Evolutionary conservation across 169 alveolate genomes (phyloP), one percentile per base, ranked within the genome.

Genomic region (Cyclospora cayetanensis): DNA sequence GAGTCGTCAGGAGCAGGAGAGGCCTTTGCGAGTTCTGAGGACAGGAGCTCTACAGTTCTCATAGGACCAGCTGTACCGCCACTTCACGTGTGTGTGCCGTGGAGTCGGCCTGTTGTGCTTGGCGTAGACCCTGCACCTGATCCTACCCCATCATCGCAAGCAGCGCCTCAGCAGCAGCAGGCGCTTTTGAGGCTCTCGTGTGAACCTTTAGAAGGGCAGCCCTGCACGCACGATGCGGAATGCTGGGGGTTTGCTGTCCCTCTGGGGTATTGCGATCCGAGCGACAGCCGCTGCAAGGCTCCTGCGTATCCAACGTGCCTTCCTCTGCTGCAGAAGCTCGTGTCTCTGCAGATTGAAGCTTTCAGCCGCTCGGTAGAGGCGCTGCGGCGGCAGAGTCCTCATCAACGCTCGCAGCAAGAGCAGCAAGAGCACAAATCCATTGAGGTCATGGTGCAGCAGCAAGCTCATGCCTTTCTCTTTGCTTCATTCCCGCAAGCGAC

Each of bases 371-470:
- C 83, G n/a, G 31, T 70, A 12, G 83, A 35, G 27, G 53, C 83
- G 31, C 55, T 70, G 53, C 83, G 31, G 34, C 43, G 7, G 80
- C 46, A 68, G 80, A n/a, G n/a, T n/a, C n/a, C n/a, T n/a, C 80
- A 68, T 42, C 80, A 68, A 50, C 80, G 35, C 31, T 50, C 37
- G 85, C 85, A 74, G 29, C 85, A 74, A 63, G 65, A 74, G 85
- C 85, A 74, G 63, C 85, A 74, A 37, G 65, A 74, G 63, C 85
- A 74, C 41, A 53, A 39, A 39, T 53, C 83, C 1, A 27, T 70
- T 9, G 83, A 70, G 31, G 53, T 20, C 53, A 34, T 70, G 83
- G 83, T 70, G 83, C 83, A 70, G 83, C 83, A 70, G 83, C 83
- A 70, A 35, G 83, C 83, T 25, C 83, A 70, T 27, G 83, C 53